Evolutionary conservation across 768 basidiomycete genomes (phyloP), one percentile per base, ranked within the genome.

Genomic region (Lentinula aciculospora): DNA sequence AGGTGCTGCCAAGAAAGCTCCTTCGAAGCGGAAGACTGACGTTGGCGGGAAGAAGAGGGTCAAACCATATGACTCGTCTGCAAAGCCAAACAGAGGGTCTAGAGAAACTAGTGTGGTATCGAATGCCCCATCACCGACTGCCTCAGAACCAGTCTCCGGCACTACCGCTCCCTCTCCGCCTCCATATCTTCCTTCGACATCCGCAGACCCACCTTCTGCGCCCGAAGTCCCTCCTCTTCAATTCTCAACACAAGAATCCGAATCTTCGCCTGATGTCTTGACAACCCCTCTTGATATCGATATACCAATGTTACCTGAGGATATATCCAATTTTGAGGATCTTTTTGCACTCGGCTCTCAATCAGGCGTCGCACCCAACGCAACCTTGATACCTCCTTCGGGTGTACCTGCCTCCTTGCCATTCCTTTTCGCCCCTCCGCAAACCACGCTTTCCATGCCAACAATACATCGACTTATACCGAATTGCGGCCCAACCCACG

Each of bases 391-490:
- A 15, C 39, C 19, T 45, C 57, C 39, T 31, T 28, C 42, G 49
- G 56, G 32, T 55, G 36, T 27, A 50, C 58, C 49, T 46, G 54
- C 49, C 4, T 58, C 44, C 68, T 21, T 56, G 67, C 78, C 3
- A 74, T 85, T 64, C 79, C 84, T 7, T 82, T 80, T 68, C 73
- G 87, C 72, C 85, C 86, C 67, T 85, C 86, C 65, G 78, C 83
- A 57, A 70, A 80, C 34, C 21, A 75, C 80, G 59, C 67, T 80
- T 59, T 82, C 81, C 54, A 71, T 81, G 37, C 90, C 92, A 12
- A 87, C 79, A 46, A 94, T 94, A 57, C 90, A 92, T 65, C 84
- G 91, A 5, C 81, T 94, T 39, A 92, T 94, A 62, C 92, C 92
- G 1, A 82, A 85, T 55, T 78, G 81, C 59, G 92, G 94, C 12